Evolutionary conservation across 129 eudicot species (phyloP).

Genomic region (Apium graveolens): DNA sequence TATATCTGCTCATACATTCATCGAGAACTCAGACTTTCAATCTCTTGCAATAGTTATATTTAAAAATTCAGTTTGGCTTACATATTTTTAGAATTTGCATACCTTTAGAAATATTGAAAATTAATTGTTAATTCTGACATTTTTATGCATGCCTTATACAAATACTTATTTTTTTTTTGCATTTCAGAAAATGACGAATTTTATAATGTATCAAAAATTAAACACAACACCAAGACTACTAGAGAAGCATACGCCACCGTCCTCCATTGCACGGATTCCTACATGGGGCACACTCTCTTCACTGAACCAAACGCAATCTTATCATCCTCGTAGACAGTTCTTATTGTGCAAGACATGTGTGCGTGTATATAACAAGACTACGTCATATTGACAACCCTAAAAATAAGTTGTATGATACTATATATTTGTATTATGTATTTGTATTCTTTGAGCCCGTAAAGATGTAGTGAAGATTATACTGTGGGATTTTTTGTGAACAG

Average conservation of each 20-base stretch:
- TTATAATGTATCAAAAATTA: slow-evolving; percentile 46
- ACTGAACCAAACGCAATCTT: slow-evolving; percentile 63
- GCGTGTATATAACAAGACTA: too few relatives aligned
- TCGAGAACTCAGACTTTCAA: background rate
- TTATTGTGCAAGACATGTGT: too few relatives aligned
- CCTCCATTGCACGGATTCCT: slow-evolving; percentile 70
- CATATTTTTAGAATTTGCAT: background rate
- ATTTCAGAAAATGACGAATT: slow-evolving; percentile 47
- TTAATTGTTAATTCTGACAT: background rate
- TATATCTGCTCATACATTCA: background rate
- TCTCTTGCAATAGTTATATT: too few relatives aligned
- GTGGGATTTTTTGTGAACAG: too few relatives aligned
- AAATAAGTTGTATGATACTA: too few relatives aligned
- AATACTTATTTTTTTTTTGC: background rate
- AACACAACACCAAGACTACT: slow-evolving; percentile 14
- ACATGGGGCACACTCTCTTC: slow-evolving; percentile 86
- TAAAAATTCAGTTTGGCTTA: background rate
- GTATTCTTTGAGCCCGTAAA: too few relatives aligned
- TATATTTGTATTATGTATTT: too few relatives aligned
- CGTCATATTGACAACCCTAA: too few relatives aligned
- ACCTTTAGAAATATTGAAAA: background rate
- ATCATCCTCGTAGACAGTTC: slow-evolving; percentile 69
- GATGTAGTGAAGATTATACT: too few relatives aligned
- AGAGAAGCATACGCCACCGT: slow-evolving; percentile 82
- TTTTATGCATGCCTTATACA: too few relatives aligned